Base-by-base conservation (phyloP, 73 alveolate species). In the Effrenium voratum region DNA sequence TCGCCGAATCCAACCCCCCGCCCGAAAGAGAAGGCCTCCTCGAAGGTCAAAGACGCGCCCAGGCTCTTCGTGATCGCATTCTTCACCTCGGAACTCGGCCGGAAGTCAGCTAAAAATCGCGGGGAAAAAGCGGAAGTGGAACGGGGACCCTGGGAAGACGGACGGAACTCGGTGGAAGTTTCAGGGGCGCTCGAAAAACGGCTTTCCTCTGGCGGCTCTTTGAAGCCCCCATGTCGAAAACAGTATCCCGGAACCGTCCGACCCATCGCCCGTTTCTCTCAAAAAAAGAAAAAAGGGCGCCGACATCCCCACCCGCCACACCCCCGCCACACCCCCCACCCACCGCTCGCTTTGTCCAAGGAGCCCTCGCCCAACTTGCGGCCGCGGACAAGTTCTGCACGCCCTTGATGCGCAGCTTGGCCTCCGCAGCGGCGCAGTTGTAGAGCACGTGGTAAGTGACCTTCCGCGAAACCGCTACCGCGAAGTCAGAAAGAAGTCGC, bases 361-460 rank as follows among this genome's bases (percentile, higher is more conserved):
- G 72, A 13, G 32, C 96, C 40, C 96, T 34, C 5, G 96, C 96
- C 96, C 96, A 88, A 49, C 86, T 45, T 32, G 96, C 96, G 41
- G 96, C 96, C 32, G 96, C 96, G 50, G 85, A 57, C 50, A 88
- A 52, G 72, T 88, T 59, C 40, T 44, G 41, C 34, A 88, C 96
- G 44, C 96, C 96, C 32, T 40, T 57, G 86, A 88, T 88, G 85
- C 84, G 95, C 46, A 87, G 95, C 70, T 87, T 87, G 72, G 95
- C 95, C 85, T 87, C 95, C 19, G 95, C 81, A 1, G 95, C 95
- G 55, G 95, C 95, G 28, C 63, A 84, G 73, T 87, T 87, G 95
- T 87, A 87, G 70, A 87, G 85, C 73, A 87, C 95, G 85, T 87
- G 95, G 85, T 87, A 87, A 38, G 95, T 87, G 36, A 87, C 95